phyloP scores from a whole-genome alignment of 73 alveolate species.

The Durusdinium trenchii region DNA sequence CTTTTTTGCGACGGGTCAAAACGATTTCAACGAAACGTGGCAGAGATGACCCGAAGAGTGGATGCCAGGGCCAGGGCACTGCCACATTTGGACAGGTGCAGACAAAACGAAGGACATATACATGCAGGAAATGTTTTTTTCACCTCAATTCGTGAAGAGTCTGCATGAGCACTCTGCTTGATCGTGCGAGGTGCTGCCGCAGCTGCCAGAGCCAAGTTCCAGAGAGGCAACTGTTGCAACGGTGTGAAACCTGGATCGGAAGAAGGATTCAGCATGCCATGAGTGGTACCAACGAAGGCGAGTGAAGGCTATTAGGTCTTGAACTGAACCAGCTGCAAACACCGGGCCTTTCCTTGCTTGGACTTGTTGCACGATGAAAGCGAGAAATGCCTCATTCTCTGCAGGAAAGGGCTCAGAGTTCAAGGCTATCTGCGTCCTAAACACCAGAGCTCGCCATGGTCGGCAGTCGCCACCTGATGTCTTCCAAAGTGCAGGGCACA shows the following conservation, averaged over 20 bases:
- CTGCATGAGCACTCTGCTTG: no score
- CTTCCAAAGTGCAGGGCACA: slow-evolving; percentile 48
- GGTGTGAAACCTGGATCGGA: no score
- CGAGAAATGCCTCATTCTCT: background rate
- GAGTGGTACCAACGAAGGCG: no score
- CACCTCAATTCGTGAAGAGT: no score
- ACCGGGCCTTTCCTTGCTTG: background rate
- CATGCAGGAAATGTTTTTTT: no score
- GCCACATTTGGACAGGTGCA: background rate
- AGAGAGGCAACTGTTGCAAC: no score
- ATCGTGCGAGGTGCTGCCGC: no score
- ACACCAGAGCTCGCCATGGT: background rate
- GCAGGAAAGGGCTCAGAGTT: slow-evolving; percentile 34
- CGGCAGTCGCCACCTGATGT: slow-evolving; percentile 27
- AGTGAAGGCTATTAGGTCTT: background rate
- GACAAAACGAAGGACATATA: no score
- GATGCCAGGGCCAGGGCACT: background rate
- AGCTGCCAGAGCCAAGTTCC: no score
- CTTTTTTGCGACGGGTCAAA: background rate
- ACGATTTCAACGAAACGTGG: background rate
- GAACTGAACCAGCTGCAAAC: background rate
- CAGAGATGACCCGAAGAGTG: background rate
- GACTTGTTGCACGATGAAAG: background rate
- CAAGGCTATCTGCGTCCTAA: slow-evolving; percentile 46
- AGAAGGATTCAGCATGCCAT: no score